Base-by-base conservation (phyloP, 2,329 filamentous ascomycete genomes). In the Sporothrix mexicana region DNA sequence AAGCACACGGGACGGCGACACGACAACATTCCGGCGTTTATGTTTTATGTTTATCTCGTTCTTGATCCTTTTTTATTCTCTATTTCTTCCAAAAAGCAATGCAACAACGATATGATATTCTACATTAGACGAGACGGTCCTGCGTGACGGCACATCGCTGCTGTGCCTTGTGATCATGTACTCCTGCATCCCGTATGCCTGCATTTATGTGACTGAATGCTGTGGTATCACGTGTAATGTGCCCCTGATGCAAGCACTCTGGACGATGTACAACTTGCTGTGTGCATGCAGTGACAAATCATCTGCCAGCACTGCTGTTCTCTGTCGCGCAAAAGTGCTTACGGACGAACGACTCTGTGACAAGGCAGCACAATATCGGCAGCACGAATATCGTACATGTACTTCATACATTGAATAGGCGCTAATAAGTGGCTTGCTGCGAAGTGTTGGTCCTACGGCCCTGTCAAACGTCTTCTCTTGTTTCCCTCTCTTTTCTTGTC, bases 1-100 rank as follows among this genome's bases (percentile, higher is more conserved):
- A 53, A 53, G 66, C 47, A 51, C 51, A 69, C 51, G 67, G n/a
- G 51, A 23, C 36, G 68, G 68, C 53, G 53, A 59, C 68, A 70
- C 68, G 68, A 70, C 68, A 70, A 59, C n/a, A 47, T 47, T 36
- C 30, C 30, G 30, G 30, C 30, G 30, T 36, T 36, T 55, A 23
- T 55, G 69, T 45, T 43, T 62, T 61, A 23, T 49, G 20, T 17
- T 43, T 25, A 36, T 55, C 23, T 69, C n/a, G 41, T 62, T n/a
- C 9, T 71, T 12, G 23, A 47, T 61, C 12, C 13, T 9, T 10
- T 70, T 71, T 23, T 23, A 10, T 36, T 47, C 25, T n/a, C 25
- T 17, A 36, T 64, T 51, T 36, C 30, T 36, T 36, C 30, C 10
- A 70, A 70, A 70, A 70, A 70, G 69, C 53, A 61, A 70, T 53